Evolutionary conservation across 805 yeast genomes (phyloP).

Genomic region (Metschnikowia anglica): DNA sequence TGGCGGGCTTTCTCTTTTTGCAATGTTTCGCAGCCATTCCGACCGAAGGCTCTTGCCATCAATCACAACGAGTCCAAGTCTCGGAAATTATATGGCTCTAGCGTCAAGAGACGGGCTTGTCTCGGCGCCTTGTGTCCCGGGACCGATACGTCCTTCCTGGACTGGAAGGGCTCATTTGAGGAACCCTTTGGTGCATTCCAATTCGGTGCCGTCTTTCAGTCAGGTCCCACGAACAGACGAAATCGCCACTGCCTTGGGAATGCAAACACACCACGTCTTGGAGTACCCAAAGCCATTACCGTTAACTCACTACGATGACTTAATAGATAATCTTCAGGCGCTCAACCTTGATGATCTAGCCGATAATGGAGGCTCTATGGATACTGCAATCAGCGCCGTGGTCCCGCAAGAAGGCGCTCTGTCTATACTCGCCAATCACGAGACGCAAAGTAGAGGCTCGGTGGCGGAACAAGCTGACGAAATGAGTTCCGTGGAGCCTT

Average conservation of each 20-base stretch:
- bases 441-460: background rate
- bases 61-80: slow-evolving; percentile 9
- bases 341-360: slow-evolving; percentile 5
- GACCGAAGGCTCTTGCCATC: slow-evolving; percentile 15
- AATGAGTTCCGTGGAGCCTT: slow-evolving; percentile 1
- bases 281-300: slow-evolving; percentile 5
- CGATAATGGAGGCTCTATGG: slow-evolving; percentile 1
- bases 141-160: background rate
- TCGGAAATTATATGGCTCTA: slow-evolving; percentile 7
- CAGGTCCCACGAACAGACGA: slow-evolving; percentile 6
- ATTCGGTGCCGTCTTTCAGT: slow-evolving; percentile 7
- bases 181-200: background rate
- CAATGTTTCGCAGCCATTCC: slow-evolving; percentile 16
- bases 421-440: background rate
- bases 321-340: slow-evolving; percentile 1
- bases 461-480: background rate
- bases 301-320: background rate
- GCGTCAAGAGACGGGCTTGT: slow-evolving; percentile 2
- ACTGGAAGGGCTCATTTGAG: background rate
- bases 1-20: background rate
- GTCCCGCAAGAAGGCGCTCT: background rate
- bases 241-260: slow-evolving; percentile 9
- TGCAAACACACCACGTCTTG: slow-evolving; percentile 1
- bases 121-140: slow-evolving; percentile 10
- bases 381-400: slow-evolving; percentile 4